Base-by-base conservation (phyloP, 2,329 filamentous ascomycete species). In the Fusarium bactridioides region DNA sequence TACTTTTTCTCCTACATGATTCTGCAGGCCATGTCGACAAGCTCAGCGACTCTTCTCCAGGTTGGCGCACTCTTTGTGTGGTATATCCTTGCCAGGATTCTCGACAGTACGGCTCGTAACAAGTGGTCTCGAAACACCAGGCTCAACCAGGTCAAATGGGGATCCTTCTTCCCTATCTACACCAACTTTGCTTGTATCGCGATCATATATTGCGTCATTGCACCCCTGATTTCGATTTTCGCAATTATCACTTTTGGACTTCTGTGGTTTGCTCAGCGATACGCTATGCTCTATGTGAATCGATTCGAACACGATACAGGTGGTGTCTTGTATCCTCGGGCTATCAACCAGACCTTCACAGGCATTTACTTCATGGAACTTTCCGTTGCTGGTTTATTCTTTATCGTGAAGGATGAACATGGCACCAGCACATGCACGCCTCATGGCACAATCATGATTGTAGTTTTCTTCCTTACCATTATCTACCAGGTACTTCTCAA, bases 1-100 rank as follows among this genome's bases (percentile, higher is more conserved):
- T 99, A 98, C 82, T 99, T 98, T 85, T 98, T 98, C 86, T 95
- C 94, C 2, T 99, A 99, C 87, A 95, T 99, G 91, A 92, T 98
- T 79, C 90, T 99, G 15, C 96, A 98, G 78, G 94, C 95, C 1
- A 87, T 98, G 76, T 94, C 94, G 70, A 94, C 94, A 70, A 97
- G 94, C 80, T 95, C 95, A 3, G 94, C 93, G 80, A 95, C 94
- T 2, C 85, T 98, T 8, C 85, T 98, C 18, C 96, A 98, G 78
- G 88, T 97, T 29, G 90, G 89, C n/a, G 89, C 91, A 7, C 86
- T 99, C 7, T 78, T 94, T 50, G 86, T 92, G 72, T 97, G 95
- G 91, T 97, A 94, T 76, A 78, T 98, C 27, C 80, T 97, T 50
- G 92, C 93, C 4, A 93, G 91, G 3, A 87, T 98, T 1, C 80